A percentile compares a stretch with the other conserved stretches of the same genome.
phyloP scores from a whole-genome alignment of 1,139 yeast species.

The Sugiyamaella neomexicana region DNA sequence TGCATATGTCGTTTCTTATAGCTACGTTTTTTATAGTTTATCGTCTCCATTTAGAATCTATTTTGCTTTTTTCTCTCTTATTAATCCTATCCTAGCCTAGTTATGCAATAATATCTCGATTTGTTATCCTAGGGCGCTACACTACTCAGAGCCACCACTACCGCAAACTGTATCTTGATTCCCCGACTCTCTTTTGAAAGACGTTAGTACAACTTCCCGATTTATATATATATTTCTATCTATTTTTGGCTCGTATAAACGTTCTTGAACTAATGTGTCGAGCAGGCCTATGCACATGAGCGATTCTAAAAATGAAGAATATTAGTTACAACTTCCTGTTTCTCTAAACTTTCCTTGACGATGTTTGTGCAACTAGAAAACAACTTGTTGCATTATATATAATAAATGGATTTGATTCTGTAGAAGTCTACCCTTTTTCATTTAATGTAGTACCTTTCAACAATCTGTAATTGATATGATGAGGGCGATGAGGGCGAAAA shows the following conservation, averaged over 20 bases:
- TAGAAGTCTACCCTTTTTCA: background rate
- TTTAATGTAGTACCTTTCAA: background rate
- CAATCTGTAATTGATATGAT: background rate
- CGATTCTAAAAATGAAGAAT: background rate
- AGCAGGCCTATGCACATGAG: background rate
- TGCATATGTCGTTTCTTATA: background rate
- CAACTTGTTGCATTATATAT: constrained; percentile 1
- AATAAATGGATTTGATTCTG: constrained; percentile 4
- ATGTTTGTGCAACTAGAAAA: background rate
- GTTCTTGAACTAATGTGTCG: background rate
- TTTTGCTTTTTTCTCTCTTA: background rate
- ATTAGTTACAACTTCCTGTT: constrained; percentile 1
- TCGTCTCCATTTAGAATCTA: background rate
- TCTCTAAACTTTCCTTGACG: background rate
- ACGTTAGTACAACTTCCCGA: background rate
- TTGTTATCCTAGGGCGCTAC: background rate
- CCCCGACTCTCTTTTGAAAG: background rate
- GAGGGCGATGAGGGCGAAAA: constrained; percentile 9
- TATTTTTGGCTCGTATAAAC: background rate
- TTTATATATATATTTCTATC: background rate
- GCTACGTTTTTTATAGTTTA: no score
- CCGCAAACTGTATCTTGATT: background rate
- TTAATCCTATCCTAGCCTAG: background rate
- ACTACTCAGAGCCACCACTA: background rate
- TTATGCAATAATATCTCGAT: background rate